Evolutionary conservation across 1,284 basidiomycete genomes (phyloP), one percentile per base, ranked within the genome.

Genomic region (Amylostereum areolatum): DNA sequence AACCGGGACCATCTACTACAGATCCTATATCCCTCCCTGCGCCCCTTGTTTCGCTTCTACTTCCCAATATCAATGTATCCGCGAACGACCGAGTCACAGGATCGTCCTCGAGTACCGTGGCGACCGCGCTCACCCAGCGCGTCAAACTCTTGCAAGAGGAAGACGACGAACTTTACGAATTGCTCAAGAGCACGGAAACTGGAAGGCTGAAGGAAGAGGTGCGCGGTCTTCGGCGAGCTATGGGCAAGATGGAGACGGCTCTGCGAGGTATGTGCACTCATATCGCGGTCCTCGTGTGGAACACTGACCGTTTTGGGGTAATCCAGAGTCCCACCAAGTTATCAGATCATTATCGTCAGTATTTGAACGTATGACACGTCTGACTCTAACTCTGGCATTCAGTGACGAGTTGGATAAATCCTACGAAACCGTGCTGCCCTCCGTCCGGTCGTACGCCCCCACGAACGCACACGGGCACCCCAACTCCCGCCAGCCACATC

Each of bases 131-230:
- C 49, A 81, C 78, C 0, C 85, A 89, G 59, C 74, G 86, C 45
- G 75, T 79, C 29, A 80, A 78, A 49, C 65, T 83, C 6, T 68
- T 91, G 7, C 89, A 91, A 62, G 82, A 87, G 47, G 88, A 91
- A 66, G 91, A 91, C 52, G 86, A 91, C 55, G 88, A 91, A 54
- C 58, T 89, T 4, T 91, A 89, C 60, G 77, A 81, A 46, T 66
- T 90, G 5, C 65, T 91, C 41, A 84, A 80, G 62, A 69, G 70
- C 28, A 78, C 83, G 43, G 84, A 89, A 64, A 85, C 83, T 0
- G 85, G 85, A 2, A 78, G 76, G 59, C 61, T 90, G 50, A 88
- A 89, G 60, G 89, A 91, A 61, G 87, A 91, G 62, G 86, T 86
- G 4, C 76, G 78, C 44, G 78, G 78, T 12, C 69, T 91, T 50